These are phyloP conservation scores for Larix kaempferi DNA, from an alignment of 75 land plant species.

Conservation along the genomic window DNA sequence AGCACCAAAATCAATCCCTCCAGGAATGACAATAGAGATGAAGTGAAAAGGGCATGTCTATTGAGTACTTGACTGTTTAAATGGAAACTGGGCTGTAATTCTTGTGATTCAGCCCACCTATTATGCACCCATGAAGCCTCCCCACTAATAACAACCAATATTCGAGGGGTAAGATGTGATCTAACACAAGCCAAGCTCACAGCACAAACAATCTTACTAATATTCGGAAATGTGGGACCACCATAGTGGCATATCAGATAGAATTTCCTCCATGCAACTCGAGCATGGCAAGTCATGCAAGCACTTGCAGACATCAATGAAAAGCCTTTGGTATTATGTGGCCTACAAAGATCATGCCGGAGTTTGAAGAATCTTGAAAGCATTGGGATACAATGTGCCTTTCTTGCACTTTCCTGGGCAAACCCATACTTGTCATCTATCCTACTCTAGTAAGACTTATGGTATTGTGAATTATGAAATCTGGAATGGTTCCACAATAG, in stretches of 20 bases:
- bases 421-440: not conserved
- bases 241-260: constrained; percentile 8
- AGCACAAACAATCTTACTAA: constrained; percentile 42
- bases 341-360: not conserved
- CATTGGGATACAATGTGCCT: not conserved
- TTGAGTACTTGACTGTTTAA: constrained; percentile 44
- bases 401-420: not conserved
- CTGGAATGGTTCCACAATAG: no score
- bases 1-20: constrained; percentile 42
- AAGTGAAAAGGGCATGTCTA: constrained; percentile 31
- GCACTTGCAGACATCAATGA: not conserved
- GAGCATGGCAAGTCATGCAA: constrained; percentile 14
- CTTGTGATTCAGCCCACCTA: constrained; percentile 29
- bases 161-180: constrained; percentile 44
- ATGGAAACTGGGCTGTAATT: constrained; percentile 21
- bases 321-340: not conserved
- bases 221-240: not conserved
- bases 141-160: constrained; percentile 57
- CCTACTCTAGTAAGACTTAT: not conserved
- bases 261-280: constrained; percentile 26
- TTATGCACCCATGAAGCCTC: constrained; percentile 31
- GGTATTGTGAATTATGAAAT: no score
- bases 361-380: not conserved
- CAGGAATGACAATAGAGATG: constrained; percentile 30
- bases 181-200: constrained; percentile 53